phyloP scores from a whole-genome alignment of 2,329 filamentous ascomycete genomes.

The Mycogone perniciosa region DNA sequence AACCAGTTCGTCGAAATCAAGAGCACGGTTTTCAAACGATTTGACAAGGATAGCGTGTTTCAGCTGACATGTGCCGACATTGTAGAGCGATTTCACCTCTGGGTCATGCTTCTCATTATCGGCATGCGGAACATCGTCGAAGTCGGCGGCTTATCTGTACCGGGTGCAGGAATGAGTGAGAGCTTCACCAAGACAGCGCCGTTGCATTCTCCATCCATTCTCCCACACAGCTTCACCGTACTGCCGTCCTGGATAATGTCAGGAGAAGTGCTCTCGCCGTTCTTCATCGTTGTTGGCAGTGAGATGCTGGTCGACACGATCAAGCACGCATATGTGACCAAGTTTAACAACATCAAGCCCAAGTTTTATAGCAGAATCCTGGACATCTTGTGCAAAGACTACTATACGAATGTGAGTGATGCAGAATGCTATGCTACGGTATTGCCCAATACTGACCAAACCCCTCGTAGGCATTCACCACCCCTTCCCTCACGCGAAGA shows the following conservation, averaged over 20 bases:
- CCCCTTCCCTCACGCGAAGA: conserved; percentile 82
- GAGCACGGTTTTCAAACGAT: conserved; percentile 95
- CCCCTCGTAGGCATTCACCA: conserved; percentile 66
- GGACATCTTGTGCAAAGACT: conserved; percentile 93
- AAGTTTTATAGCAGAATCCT: conserved; percentile 83
- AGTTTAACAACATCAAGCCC: conserved; percentile 96
- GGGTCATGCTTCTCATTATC: conserved; percentile 96
- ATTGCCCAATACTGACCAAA: neutral
- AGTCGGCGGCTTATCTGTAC: conserved; percentile 72
- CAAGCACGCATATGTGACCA: conserved; percentile 96
- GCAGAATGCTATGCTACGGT: neutral
- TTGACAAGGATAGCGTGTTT: conserved; percentile 96
- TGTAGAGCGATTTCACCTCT: conserved; percentile 93
- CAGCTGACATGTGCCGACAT: conserved; percentile 95
- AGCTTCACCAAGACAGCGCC: conserved; percentile 51
- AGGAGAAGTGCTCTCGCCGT: conserved; percentile 85
- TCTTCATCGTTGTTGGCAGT: conserved; percentile 87
- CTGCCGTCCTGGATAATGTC: conserved; percentile 71
- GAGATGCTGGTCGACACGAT: conserved; percentile 97
- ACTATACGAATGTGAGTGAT: conserved; percentile 76
- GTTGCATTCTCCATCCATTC: conserved; percentile 63
- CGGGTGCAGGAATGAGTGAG: conserved; percentile 40
- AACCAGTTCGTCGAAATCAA: conserved; percentile 99
- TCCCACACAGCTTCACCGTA: conserved; percentile 86
- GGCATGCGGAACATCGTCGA: conserved; percentile 94